These are phyloP conservation scores for Margaritispora aquatica DNA, from an alignment of 495 filamentous ascomycete species.

Conservation along the genomic window DNA sequence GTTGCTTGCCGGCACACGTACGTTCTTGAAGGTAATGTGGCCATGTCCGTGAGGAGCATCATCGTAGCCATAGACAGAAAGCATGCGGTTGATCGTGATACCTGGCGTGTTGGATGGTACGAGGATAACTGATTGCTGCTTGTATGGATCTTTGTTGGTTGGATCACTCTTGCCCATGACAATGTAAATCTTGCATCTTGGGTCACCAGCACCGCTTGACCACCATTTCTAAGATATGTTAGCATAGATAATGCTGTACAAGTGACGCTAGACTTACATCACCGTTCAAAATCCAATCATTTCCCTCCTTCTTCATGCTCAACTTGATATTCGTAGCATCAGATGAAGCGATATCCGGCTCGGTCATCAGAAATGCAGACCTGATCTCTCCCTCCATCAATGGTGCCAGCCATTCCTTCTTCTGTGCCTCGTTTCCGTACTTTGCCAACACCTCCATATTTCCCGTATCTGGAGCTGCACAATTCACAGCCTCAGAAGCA, in stretches of 20 bases:
- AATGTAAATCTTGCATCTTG: slow-evolving; percentile 82
- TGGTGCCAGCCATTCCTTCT: slow-evolving; percentile 77
- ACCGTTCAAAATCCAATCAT: slow-evolving; percentile 82
- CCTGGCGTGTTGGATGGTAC: slow-evolving; percentile 71
- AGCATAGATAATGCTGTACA: neutral
- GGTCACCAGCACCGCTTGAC: slow-evolving; percentile 87
- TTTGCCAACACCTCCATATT: slow-evolving; percentile 97
- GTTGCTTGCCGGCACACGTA: slow-evolving; percentile 69
- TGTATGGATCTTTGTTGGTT: slow-evolving; percentile 64
- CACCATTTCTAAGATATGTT: slow-evolving; percentile 74
- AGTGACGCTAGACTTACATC: slow-evolving; percentile 43
- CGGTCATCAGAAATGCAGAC: slow-evolving; percentile 91
- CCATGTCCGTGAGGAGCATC: slow-evolving; percentile 93
- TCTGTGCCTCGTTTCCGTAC: slow-evolving; percentile 87
- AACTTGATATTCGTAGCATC: slow-evolving; percentile 87
- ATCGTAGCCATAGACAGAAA: slow-evolving; percentile 88
- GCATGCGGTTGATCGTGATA: slow-evolving; percentile 77
- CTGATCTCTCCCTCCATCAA: slow-evolving; percentile 81
- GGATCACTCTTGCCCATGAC: slow-evolving; percentile 86
- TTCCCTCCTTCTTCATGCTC: slow-evolving; percentile 70
- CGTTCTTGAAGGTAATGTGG: slow-evolving; percentile 79
- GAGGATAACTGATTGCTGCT: slow-evolving; percentile 83
- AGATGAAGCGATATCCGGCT: slow-evolving; percentile 76
- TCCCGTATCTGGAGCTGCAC: slow-evolving; percentile 84
- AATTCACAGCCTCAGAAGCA: slow-evolving; percentile 86